Percentiles rank a stretch among this genome's conserved stretches.
These are phyloP conservation scores for Citrus maxima DNA, from an alignment of 345 rosid species.

Conservation along the genomic window DNA sequence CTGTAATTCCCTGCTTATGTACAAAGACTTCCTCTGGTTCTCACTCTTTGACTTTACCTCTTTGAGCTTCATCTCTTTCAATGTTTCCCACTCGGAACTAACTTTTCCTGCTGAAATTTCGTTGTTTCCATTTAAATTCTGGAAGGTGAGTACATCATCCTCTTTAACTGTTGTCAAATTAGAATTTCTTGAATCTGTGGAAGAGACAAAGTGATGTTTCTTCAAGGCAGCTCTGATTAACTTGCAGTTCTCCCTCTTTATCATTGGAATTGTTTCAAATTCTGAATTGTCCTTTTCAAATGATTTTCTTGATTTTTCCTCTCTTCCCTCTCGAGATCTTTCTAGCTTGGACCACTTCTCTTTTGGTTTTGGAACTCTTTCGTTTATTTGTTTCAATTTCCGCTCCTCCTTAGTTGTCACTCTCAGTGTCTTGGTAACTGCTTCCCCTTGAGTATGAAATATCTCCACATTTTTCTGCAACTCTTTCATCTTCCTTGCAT, in stretches of 20 bases:
- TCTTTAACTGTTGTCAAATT: conserved; percentile 21
- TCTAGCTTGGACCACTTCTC: conserved; percentile 29
- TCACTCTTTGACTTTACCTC: conserved; percentile 45
- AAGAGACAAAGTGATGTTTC: conserved; percentile 6
- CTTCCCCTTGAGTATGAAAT: conserved; percentile 21
- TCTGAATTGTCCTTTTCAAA: neutral
- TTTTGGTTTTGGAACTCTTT: conserved; percentile 26
- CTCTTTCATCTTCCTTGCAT: conserved; percentile 41
- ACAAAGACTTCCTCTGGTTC: conserved; percentile 64
- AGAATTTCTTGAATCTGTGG: conserved; percentile 19
- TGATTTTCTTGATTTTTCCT: conserved; percentile 16
- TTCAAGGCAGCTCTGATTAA: conserved; percentile 12
- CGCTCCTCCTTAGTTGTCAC: conserved; percentile 31
- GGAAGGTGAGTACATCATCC: conserved; percentile 19
- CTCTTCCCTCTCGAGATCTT: conserved; percentile 17
- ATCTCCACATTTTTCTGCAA: conserved; percentile 25
- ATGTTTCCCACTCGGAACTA: conserved; percentile 30
- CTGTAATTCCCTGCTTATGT: conserved; percentile 51
- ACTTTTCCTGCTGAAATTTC: conserved; percentile 16
- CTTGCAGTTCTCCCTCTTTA: conserved; percentile 21
- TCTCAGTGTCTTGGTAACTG: conserved; percentile 59
- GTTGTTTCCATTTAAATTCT: neutral
- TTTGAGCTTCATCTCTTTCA: conserved; percentile 45
- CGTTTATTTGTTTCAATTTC: conserved; percentile 33
- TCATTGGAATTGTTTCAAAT: neutral